These are phyloP conservation scores for Saitozyma sp. DNA, from an alignment of 768 basidiomycete species.

Conservation along the genomic window DNA sequence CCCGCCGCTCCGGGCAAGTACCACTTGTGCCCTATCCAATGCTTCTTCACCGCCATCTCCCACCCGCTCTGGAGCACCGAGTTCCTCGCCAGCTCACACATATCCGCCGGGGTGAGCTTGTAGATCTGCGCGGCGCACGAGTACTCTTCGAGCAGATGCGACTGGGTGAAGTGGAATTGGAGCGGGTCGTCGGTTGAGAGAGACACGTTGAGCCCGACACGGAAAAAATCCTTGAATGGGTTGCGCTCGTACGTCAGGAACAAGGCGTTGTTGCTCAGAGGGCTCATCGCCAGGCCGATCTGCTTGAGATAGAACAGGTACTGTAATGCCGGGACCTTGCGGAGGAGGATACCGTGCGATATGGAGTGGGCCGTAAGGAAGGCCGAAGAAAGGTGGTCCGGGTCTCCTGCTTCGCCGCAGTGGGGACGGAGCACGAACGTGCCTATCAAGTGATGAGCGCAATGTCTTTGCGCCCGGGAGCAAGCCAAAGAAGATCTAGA, in stretches of 20 bases:
- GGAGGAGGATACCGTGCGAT: slow-evolving; percentile 95
- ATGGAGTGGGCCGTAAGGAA: slow-evolving; percentile 97
- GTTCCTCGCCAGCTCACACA: slow-evolving; percentile 97
- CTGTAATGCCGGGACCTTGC: slow-evolving; percentile 88
- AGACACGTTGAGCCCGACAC: slow-evolving; percentile 87
- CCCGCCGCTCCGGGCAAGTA: slow-evolving; percentile 89
- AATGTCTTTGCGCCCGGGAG: neutral
- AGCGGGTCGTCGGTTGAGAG: slow-evolving; percentile 66
- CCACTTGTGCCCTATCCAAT: slow-evolving; percentile 79
- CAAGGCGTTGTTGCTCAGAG: slow-evolving; percentile 93
- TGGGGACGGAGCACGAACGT: slow-evolving; percentile 97
- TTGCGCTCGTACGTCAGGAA: slow-evolving; percentile 93
- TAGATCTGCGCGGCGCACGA: slow-evolving; percentile 98
- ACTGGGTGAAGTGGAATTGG: slow-evolving; percentile 99
- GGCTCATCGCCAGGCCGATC: slow-evolving; percentile 98
- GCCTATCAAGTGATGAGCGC: slow-evolving; percentile 57
- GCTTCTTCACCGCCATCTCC: slow-evolving; percentile 94
- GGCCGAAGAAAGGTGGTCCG: slow-evolving; percentile 93
- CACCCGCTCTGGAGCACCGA: slow-evolving; percentile 95
- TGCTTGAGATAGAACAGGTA: slow-evolving; percentile 98
- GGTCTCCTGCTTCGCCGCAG: slow-evolving; percentile 96
- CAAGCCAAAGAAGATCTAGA: neutral
- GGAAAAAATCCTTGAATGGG: slow-evolving; percentile 95
- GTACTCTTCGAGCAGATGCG: slow-evolving; percentile 74
- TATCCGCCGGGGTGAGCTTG: slow-evolving; percentile 74